Conservation (phyloP, 176 grass and related monocot genomes). For the Carex pumila region DNA sequence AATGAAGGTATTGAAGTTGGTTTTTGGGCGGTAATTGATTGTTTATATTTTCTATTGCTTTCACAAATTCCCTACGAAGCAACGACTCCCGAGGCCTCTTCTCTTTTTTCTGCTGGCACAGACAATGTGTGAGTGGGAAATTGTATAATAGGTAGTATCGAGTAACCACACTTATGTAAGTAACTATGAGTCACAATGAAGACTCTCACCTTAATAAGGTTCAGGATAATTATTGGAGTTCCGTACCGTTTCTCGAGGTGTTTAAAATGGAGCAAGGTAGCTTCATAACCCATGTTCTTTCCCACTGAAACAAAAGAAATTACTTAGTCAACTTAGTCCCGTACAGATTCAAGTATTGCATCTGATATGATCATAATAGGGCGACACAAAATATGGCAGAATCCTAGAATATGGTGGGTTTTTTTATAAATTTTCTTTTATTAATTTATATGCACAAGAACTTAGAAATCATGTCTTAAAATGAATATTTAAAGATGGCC, state of each 20-base stretch:
- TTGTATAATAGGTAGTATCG: not conserved
- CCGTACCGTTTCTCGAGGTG: slow-evolving; percentile 83
- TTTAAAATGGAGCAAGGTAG: slow-evolving; percentile 77
- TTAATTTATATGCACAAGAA: not conserved
- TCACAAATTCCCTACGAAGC: slow-evolving; percentile 71
- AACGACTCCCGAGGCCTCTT: slow-evolving; percentile 77
- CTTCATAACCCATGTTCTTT: slow-evolving; percentile 68
- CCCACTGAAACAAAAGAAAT: slow-evolving; percentile 45
- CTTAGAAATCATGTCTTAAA: not conserved
- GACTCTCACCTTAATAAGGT: slow-evolving; percentile 84
- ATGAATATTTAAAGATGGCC: not conserved
- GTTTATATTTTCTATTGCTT: slow-evolving; percentile 64
- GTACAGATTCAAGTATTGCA: not conserved
- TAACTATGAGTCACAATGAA: slow-evolving; percentile 9
- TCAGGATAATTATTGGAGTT: slow-evolving; percentile 87
- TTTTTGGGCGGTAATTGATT: slow-evolving; percentile 40
- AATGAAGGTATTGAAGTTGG: slow-evolving; percentile 80
- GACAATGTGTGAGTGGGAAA: slow-evolving; percentile 3
- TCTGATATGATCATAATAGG: not conserved
- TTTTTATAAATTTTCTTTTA: not conserved
- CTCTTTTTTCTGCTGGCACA: slow-evolving; percentile 49
- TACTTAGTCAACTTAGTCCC: not conserved
- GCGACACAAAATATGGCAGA: not conserved
- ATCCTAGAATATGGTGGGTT: not conserved
- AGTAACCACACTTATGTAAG: slow-evolving; percentile 11